These are phyloP conservation scores for Mitragyna speciosa DNA, from an alignment of 257 asterid genomes.

Conservation along the genomic window DNA sequence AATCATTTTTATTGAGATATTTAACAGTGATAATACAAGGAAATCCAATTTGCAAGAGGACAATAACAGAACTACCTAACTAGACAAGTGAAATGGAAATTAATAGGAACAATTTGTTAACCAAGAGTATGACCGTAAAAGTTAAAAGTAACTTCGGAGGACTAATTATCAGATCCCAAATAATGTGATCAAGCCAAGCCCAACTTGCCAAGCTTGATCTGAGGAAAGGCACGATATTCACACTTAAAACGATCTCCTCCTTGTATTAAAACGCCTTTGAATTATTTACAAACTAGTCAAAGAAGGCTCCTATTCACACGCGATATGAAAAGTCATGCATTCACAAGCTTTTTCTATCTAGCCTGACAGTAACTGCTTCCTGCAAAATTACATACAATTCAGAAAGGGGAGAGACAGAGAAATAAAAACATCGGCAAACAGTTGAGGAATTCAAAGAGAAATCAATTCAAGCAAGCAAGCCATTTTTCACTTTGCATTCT, in stretches of 20 bases:
- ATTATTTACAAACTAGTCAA: constrained; percentile 14
- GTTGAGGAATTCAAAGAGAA: constrained; percentile 11
- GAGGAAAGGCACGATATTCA: neutral
- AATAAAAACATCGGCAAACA: neutral
- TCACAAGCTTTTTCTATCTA: constrained; percentile 12
- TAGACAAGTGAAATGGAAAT: neutral
- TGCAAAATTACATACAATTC: constrained; percentile 28
- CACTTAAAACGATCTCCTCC: neutral
- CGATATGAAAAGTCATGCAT: neutral
- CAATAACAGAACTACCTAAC: neutral
- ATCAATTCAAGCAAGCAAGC: neutral
- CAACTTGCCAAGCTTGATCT: neutral
- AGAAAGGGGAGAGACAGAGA: neutral
- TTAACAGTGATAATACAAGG: neutral
- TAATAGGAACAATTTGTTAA: neutral
- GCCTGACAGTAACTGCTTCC: constrained; percentile 15
- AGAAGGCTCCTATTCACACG: constrained; percentile 9
- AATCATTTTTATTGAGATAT: neutral
- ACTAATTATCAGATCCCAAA: neutral
- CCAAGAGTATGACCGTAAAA: neutral
- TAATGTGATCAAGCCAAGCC: neutral
- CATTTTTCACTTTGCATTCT: constrained; percentile 13
- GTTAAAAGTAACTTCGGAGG: neutral
- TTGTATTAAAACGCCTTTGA: constrained; percentile 3
- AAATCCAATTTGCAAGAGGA: neutral